These are phyloP conservation scores for Camelina neglecta DNA, from an alignment of 345 rosid species.

Conservation along the genomic window DNA sequence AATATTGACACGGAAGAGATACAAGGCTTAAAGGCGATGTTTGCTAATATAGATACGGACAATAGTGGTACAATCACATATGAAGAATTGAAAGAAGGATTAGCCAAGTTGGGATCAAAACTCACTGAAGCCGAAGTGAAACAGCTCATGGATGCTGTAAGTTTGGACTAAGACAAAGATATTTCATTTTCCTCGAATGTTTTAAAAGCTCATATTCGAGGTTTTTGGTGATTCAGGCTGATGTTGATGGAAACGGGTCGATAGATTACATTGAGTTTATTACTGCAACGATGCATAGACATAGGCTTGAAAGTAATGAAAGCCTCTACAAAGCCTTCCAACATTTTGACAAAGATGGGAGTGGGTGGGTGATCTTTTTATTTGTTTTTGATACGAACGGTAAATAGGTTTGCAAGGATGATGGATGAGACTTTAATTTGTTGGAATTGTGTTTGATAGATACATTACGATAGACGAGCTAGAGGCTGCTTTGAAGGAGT, in stretches of 20 bases:
- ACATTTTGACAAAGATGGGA: conserved; percentile 83
- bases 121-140: conserved; percentile 76
- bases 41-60: conserved; percentile 83
- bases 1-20: conserved; percentile 73
- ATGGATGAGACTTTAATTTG: neutral
- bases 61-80: conserved; percentile 83
- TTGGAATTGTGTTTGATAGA: conserved; percentile 41
- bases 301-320: conserved; percentile 79
- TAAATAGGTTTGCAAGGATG: neutral
- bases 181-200: neutral
- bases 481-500: conserved; percentile 73
- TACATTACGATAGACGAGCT: conserved; percentile 83
- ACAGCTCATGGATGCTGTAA: conserved; percentile 95
- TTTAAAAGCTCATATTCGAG: neutral
- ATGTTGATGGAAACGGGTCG: conserved; percentile 85
- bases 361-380: conserved; percentile 60
- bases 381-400: neutral
- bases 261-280: conserved; percentile 89
- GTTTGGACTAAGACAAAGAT: neutral
- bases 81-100: conserved; percentile 75
- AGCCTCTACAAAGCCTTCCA: conserved; percentile 80
- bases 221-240: conserved; percentile 58
- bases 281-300: conserved; percentile 88
- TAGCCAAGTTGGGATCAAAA: conserved; percentile 80
- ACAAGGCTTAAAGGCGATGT: conserved; percentile 76